Evolutionary conservation across 768 basidiomycete species (phyloP).

Genomic region (Ramaria rubella): DNA sequence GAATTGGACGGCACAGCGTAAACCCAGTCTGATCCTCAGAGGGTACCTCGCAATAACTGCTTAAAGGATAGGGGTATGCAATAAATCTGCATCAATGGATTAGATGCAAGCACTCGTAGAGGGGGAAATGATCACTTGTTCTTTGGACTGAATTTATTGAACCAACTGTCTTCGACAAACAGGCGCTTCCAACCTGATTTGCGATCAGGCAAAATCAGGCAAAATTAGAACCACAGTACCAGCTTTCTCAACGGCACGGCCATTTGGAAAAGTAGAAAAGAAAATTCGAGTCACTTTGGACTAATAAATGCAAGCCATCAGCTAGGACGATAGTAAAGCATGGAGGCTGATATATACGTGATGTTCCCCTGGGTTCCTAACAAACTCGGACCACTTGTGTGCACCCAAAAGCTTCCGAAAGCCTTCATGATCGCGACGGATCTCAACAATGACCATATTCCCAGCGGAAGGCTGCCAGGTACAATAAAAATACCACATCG

Average conservation of each 20-base stretch:
- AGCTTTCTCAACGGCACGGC: constrained; percentile 43
- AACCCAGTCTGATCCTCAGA: constrained; percentile 29
- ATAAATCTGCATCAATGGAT: constrained; percentile 23
- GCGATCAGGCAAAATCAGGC: not conserved
- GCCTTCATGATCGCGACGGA: constrained; percentile 32
- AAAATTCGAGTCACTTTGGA: constrained; percentile 35
- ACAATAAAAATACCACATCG: constrained; percentile 13
- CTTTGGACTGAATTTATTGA: constrained; percentile 31
- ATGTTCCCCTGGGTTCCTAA: constrained; percentile 34
- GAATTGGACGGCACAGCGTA: constrained; percentile 39
- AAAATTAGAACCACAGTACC: constrained; percentile 24
- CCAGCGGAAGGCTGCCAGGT: constrained; percentile 1
- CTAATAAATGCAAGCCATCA: constrained; percentile 12
- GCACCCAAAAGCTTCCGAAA: constrained; percentile 40
- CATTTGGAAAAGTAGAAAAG: constrained; percentile 35
- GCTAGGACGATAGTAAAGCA: not conserved
- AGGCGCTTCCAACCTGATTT: constrained; percentile 45
- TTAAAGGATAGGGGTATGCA: constrained; percentile 35
- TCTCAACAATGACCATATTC: constrained; percentile 43
- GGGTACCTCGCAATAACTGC: constrained; percentile 34
- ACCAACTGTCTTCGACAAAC: constrained; percentile 37
- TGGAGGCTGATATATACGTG: not conserved
- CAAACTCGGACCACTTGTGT: constrained; percentile 43
- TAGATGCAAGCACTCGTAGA: not conserved
- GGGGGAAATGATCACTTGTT: constrained; percentile 24